A percentile compares a stretch with the other conserved stretches of the same genome.
Conservation (phyloP, 1,139 yeast genomes). For the Nakaseomyces uthaithaninus region DNA sequence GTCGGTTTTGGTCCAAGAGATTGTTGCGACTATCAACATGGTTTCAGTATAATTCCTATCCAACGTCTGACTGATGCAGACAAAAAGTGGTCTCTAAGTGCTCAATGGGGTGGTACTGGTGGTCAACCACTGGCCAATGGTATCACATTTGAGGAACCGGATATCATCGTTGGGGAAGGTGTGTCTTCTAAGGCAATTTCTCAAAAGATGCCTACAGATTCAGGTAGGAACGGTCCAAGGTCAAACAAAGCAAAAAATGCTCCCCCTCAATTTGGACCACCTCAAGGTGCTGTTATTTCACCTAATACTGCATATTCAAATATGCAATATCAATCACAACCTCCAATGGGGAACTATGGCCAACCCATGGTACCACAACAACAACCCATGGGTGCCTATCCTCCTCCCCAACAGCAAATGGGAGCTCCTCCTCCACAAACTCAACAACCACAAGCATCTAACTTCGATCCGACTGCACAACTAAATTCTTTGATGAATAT, state of each 20-base stretch:
- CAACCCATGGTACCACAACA: slow-evolving; percentile 16
- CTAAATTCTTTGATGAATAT: slow-evolving; percentile 36
- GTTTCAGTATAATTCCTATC: slow-evolving; percentile 79
- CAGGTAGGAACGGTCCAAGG: slow-evolving; percentile 79
- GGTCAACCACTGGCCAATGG: slow-evolving; percentile 80
- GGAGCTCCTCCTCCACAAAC: slow-evolving; percentile 14
- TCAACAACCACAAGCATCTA: slow-evolving; percentile 14
- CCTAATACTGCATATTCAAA: slow-evolving; percentile 20
- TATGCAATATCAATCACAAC: slow-evolving; percentile 20
- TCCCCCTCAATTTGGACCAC: slow-evolving; percentile 8
- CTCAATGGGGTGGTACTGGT: slow-evolving; percentile 97
- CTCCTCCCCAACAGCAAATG: slow-evolving; percentile 20
- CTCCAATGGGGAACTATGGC: slow-evolving; percentile 11
- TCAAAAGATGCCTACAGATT: slow-evolving; percentile 78
- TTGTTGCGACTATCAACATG: slow-evolving; percentile 90
- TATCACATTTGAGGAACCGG: slow-evolving; percentile 90
- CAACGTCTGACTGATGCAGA: slow-evolving; percentile 90
- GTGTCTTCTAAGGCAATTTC: slow-evolving; percentile 89
- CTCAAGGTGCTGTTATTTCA: slow-evolving; percentile 18
- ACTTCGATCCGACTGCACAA: slow-evolving; percentile 35
- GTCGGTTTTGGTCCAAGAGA: slow-evolving; percentile 99
- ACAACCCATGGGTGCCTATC: slow-evolving; percentile 9
- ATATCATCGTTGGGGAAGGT: slow-evolving; percentile 92
- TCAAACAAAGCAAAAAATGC: slow-evolving; percentile 57
- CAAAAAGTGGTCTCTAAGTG: slow-evolving; percentile 75